Evolutionary conservation across 140 eudicot genomes (phyloP).

Genomic region (Bidens hawaiensis): DNA sequence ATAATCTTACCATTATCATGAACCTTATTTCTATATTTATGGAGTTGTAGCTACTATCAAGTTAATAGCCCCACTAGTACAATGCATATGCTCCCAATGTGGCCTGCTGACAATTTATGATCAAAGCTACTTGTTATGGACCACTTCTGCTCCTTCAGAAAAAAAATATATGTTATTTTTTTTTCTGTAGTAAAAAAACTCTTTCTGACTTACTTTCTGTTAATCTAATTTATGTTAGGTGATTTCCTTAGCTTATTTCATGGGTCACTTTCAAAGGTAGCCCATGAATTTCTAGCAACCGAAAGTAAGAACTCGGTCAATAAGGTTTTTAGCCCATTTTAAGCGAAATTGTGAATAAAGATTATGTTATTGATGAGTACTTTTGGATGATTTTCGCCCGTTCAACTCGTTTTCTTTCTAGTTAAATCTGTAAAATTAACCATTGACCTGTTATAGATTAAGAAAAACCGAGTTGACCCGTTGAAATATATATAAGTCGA

Average conservation of each 20-base stretch:
- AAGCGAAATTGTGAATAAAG: too few relatives aligned
- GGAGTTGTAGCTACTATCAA: constrained; percentile 16
- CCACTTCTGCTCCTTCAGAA: constrained; percentile 21
- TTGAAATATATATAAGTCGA: neutral
- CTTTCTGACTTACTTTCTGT: neutral
- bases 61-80: constrained; percentile 30
- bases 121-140: constrained; percentile 37
- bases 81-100: constrained; percentile 28
- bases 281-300: too few relatives aligned
- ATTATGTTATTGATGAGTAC: neutral
- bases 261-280: neutral
- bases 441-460: neutral
- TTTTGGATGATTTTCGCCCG: neutral
- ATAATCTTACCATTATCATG: constrained; percentile 12
- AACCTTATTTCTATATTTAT: constrained; percentile 12
- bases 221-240: neutral
- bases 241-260: neutral
- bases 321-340: too few relatives aligned
- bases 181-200: neutral
- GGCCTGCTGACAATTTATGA: constrained; percentile 39
- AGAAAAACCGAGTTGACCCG: neutral
- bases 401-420: neutral
- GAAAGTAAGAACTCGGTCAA: too few relatives aligned
- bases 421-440: neutral
- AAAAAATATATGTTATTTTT: neutral